Conservation (phyloP, 1,139 yeast species). For the Candida tunisiensis region DNA sequence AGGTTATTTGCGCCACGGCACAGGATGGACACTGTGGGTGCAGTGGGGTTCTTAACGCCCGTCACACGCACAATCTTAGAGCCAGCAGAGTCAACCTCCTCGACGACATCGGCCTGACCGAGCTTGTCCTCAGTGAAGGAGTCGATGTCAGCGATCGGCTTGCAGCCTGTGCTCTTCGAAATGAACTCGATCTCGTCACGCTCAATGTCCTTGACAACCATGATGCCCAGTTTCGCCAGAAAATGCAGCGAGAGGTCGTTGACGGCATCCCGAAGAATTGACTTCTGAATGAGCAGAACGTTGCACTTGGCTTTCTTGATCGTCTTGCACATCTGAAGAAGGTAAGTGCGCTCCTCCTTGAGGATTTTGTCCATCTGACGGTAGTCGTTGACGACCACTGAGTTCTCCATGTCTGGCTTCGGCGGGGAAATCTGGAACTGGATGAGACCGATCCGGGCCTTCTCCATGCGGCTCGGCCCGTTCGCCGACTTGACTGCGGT, state of each 20-base stretch:
- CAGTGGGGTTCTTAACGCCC: conserved; percentile 43
- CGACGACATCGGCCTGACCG: conserved; percentile 83
- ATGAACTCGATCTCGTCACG: conserved; percentile 93
- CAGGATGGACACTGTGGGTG: conserved; percentile 32
- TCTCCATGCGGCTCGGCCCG: conserved; percentile 91
- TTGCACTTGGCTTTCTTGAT: conserved; percentile 96
- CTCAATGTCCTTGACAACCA: conserved; percentile 92
- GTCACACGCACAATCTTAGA: conserved; percentile 82
- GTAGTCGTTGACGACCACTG: conserved; percentile 92
- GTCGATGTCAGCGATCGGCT: conserved; percentile 92
- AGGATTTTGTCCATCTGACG: conserved; percentile 98
- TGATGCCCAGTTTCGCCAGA: conserved; percentile 74
- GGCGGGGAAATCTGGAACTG: conserved; percentile 98
- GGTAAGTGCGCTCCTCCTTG: conserved; percentile 92
- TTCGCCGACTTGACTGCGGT: conserved; percentile 81
- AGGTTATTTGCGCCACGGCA: conserved; percentile 90
- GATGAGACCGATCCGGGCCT: conserved; percentile 79
- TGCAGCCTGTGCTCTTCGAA: conserved; percentile 82
- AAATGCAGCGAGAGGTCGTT: conserved; percentile 93
- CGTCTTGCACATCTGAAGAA: conserved; percentile 86
- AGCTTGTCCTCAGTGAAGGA: conserved; percentile 83
- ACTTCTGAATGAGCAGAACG: conserved; percentile 82
- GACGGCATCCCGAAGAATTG: conserved; percentile 92
- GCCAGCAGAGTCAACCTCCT: conserved; percentile 84
- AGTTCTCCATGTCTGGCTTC: conserved; percentile 97